Evolutionary conservation across 2,329 filamentous ascomycete genomes (phyloP).

Genomic region (Ophidiomyces ophidiicola): DNA sequence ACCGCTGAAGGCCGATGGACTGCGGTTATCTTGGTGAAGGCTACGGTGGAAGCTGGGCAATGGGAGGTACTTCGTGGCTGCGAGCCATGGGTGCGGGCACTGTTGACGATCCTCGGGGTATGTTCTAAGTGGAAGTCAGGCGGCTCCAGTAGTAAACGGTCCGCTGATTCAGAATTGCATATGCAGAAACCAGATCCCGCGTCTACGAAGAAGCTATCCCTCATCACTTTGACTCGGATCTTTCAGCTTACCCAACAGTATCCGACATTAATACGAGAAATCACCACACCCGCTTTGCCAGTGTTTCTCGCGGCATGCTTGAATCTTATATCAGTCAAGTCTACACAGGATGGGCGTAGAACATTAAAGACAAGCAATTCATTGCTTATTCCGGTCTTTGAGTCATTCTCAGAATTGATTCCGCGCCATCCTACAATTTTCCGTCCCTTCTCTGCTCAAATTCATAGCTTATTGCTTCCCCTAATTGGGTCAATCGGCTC

Average conservation of each 20-base stretch:
- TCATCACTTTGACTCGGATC: conserved; percentile 69
- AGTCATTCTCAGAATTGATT: conserved; percentile 58
- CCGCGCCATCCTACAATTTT: conserved; percentile 75
- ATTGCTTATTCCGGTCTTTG: conserved; percentile 56
- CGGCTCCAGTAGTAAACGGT: background rate
- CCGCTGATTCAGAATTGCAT: background rate
- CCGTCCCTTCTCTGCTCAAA: conserved; percentile 59
- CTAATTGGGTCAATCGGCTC: conserved; percentile 55
- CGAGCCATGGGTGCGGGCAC: conserved; percentile 62
- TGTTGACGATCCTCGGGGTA: conserved; percentile 63
- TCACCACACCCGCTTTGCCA: conserved; percentile 70
- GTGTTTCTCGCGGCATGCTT: conserved; percentile 62
- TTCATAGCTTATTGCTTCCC: conserved; percentile 48
- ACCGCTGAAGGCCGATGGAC: conserved; percentile 63
- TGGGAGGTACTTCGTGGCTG: conserved; percentile 66
- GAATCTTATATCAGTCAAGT: conserved; percentile 46
- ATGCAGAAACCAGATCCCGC: conserved; percentile 61
- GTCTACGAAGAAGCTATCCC: conserved; percentile 60
- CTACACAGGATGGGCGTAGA: conserved; percentile 24
- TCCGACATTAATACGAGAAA: conserved; percentile 71
- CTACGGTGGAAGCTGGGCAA: conserved; percentile 67
- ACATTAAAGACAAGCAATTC: conserved; percentile 32
- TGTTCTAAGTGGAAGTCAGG: conserved; percentile 13
- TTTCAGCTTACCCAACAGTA: conserved; percentile 72
- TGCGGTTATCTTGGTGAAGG: conserved; percentile 67